Evolutionary conservation across 2,329 filamentous ascomycete genomes (phyloP).

Genomic region (Venturia nashicola): DNA sequence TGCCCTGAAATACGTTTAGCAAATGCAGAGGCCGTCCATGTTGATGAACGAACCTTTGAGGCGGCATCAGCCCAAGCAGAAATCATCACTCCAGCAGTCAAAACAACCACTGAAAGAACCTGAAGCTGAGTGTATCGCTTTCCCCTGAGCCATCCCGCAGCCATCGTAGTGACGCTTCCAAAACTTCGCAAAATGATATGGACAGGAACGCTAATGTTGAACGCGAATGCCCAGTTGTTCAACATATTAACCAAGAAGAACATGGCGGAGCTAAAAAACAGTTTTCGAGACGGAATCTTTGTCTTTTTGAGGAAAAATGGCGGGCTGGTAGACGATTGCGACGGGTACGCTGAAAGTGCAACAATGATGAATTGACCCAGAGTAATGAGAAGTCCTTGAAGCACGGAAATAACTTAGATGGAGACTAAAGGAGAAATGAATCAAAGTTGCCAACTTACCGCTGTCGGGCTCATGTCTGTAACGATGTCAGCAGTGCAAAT

Average conservation of each 20-base stretch:
- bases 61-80: slow-evolving; percentile 84
- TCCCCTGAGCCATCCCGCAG: slow-evolving; percentile 75
- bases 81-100: slow-evolving; percentile 76
- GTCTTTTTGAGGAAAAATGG: slow-evolving; percentile 66
- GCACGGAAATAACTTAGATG: background rate
- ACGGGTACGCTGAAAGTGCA: slow-evolving; percentile 42
- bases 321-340: slow-evolving; percentile 36
- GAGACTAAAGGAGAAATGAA: background rate
- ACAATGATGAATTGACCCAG: slow-evolving; percentile 46
- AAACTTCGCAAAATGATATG: slow-evolving; percentile 95
- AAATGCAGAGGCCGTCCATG: background rate
- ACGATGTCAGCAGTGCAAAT: slow-evolving; percentile 14
- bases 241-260: slow-evolving; percentile 92
- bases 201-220: slow-evolving; percentile 88
- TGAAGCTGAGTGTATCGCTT: slow-evolving; percentile 75
- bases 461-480: slow-evolving; percentile 68
- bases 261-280: slow-evolving; percentile 77
- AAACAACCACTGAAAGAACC: slow-evolving; percentile 64
- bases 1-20: slow-evolving; percentile 22
- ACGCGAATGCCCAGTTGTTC: slow-evolving; percentile 97
- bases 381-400: slow-evolving; percentile 50
- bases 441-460: slow-evolving; percentile 38
- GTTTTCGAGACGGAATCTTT: slow-evolving; percentile 70
- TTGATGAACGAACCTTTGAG: slow-evolving; percentile 50
- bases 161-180: slow-evolving; percentile 90